Evolutionary conservation across 1,284 basidiomycete species (phyloP), one percentile per base, ranked within the genome.

Genomic region (Schizophyllum amplum): DNA sequence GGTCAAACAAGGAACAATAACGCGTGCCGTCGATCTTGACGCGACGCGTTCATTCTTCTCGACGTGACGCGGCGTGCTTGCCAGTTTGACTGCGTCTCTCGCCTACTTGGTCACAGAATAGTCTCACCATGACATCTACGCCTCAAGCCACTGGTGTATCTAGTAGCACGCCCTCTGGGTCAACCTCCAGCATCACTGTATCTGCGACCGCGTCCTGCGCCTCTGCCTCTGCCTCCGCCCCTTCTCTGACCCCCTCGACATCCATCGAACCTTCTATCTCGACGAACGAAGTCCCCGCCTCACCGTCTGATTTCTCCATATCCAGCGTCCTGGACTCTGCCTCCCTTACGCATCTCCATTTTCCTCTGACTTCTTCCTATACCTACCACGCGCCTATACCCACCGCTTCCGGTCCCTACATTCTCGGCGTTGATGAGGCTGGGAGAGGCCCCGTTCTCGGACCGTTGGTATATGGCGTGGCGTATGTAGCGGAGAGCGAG

Each of bases 401-500:
- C 24, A 82, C 83, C 0, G 76, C 82, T 0, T 56, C 72, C 1
- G 86, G 86, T 0, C 83, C 83, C n/a, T 90, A 85, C 71, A 88
- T 97, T 53, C 85, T 99, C 57, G 96, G 96, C 42, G 94, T 99
- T 5, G 96, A 99, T 70, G 96, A 99, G 71, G 96, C 96, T 0
- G 96, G 96, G 1, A 80, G 96, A 59, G 96, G 97, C 0, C 96
- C 95, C 13, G 94, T 94, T 1, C 76, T 98, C 0, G 94, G 94
- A 53, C 96, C 96, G 0, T 82, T 98, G 62, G 96, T 99, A 0
- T 99, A 99, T 66, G 96, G 92, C 1, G 84, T 96, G 23, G 94
- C 96, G 0, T 98, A 94, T 69, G 98, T 95, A 65, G 92, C 93
- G 0, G 74, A 81, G 4, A 75, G 84, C 9, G 98, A 92, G 72